Evolutionary conservation across 495 filamentous ascomycete genomes (phyloP).

Genomic region (Lophiostoma macrostomum): DNA sequence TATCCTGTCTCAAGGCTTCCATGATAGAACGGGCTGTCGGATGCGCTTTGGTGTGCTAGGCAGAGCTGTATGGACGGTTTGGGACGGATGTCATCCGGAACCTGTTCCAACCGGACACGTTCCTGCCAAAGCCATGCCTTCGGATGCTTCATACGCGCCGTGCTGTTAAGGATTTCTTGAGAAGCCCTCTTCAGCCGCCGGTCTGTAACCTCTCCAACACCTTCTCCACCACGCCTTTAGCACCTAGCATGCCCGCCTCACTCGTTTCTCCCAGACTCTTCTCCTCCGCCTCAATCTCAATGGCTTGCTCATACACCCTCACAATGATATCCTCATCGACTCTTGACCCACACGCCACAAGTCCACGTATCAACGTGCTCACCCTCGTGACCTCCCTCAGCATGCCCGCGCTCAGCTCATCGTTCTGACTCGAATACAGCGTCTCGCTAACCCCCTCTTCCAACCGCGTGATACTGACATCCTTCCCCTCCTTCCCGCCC

Average conservation of each 20-base stretch:
- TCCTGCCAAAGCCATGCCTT: no score
- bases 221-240: constrained; percentile 3
- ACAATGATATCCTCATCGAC: constrained; percentile 93
- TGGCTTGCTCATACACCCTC: constrained; percentile 71
- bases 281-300: constrained; percentile 65
- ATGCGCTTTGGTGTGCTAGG: no score
- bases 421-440: constrained; percentile 90
- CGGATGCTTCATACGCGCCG: no score
- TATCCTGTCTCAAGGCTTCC: no score
- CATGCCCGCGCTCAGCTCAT: constrained; percentile 68
- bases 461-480: constrained; percentile 68
- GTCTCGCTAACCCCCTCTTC: constrained; percentile 72
- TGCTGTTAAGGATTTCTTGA: no score
- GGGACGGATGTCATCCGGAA: no score
- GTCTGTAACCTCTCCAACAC: constrained; percentile 16
- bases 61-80: no score
- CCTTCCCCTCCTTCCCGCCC: constrained; percentile 51
- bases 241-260: no score
- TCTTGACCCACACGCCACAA: constrained; percentile 74
- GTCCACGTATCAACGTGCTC: constrained; percentile 69
- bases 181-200: neutral
- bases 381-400: constrained; percentile 85
- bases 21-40: no score
- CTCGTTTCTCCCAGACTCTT: constrained; percentile 38
- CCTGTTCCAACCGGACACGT: no score